Evolutionary conservation across 352 stramenopile genomes (phyloP), one percentile per base, ranked within the genome.

Genomic region (Phytophthora quininea): DNA sequence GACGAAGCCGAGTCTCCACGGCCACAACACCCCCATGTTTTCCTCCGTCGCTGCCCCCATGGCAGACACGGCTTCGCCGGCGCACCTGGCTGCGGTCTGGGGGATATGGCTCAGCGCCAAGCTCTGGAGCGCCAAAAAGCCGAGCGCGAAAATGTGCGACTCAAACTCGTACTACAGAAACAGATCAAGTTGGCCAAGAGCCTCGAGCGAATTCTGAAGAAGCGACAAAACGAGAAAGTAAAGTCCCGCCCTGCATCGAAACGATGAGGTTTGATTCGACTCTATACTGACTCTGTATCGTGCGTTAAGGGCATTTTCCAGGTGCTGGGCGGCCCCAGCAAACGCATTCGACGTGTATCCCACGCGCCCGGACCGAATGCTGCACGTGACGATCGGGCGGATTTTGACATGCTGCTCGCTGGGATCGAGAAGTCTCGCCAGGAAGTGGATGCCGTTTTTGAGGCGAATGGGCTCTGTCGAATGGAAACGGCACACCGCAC

Each of bases 171-270:
- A 33, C 54, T 88, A 27, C 76, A 89, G 52, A 77, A 77, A 35
- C 74, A 85, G 64, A 79, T 81, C 59, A 82, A 81, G 61, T 58
- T 82, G 59, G 71, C 64, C 54, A 80, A 79, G 43, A 78, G 63
- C 8, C 69, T 82, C 27, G 71, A 81, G 66, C 70, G 59, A 40
- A 71, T 79, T 32, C 57, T 83, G 29, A 56, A 49, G 51, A 80
- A 78, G 47, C 69, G 67, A 32, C 59, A 81, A 45, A 74, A 78
- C 48, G 68, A 76, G 57, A 57, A 51, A 71, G 69, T 77, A 79
- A 64, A 64, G 64, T 71, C 70, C 53, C 50, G 19, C 45, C 35
- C 58, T 73, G 32, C 40, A 27, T 72, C 45, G 45, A 62, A 42
- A 64, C 58, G 55, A 59, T 52, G 54, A 42, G 35, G 58, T 67